Evolutionary conservation across 768 basidiomycete genomes (phyloP).

Genomic region (Psilocybe tampanensis): DNA sequence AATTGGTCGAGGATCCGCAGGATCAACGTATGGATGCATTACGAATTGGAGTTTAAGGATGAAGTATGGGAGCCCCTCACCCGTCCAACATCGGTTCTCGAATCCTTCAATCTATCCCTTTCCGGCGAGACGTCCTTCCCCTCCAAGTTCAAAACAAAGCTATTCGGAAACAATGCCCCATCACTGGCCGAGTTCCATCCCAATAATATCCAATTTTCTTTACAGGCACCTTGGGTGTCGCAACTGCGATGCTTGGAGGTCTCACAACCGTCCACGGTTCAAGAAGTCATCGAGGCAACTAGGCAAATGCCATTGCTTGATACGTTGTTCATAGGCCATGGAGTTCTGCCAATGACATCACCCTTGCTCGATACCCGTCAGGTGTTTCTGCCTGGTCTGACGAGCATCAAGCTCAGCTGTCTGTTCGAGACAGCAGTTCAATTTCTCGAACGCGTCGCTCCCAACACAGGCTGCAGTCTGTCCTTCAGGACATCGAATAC

Average conservation of each 20-base stretch:
- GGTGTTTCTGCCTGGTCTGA: not conserved
- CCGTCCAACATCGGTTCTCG: not conserved
- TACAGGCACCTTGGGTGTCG: not conserved
- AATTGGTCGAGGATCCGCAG: not conserved
- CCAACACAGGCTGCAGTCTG: not conserved
- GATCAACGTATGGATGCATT: not conserved
- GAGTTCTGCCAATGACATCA: not conserved
- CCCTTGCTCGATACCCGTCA: not conserved
- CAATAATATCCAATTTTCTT: not conserved
- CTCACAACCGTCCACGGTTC: not conserved
- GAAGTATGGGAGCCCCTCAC: not conserved
- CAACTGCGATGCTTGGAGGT: not conserved
- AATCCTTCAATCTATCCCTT: not conserved
- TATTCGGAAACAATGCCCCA: not conserved
- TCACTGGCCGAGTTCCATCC: not conserved
- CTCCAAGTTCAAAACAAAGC: not conserved
- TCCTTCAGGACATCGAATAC: not conserved
- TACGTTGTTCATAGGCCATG: not conserved
- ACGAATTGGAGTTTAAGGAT: not conserved
- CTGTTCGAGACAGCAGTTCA: not conserved
- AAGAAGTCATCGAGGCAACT: not conserved
- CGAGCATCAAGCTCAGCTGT: not conserved
- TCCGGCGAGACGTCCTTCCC: not conserved
- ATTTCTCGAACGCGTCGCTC: not conserved
- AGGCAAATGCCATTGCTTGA: not conserved